Base-by-base conservation (phyloP, 2,329 filamentous ascomycete genomes). In the Pseudogymnoascus sp. region DNA sequence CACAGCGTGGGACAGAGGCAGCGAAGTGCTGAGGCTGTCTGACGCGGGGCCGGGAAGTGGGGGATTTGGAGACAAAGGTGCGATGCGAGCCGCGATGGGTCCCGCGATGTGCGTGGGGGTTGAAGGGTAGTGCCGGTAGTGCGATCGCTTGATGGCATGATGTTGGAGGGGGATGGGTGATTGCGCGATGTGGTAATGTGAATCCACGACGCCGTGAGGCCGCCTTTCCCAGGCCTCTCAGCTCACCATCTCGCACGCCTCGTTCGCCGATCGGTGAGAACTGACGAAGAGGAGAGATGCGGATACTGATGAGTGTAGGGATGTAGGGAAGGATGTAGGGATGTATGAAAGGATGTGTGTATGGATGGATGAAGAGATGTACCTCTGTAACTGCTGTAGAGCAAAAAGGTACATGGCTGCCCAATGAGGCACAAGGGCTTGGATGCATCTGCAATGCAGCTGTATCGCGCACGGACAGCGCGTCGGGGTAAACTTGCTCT, bases 251-350 rank as follows among this genome's bases (percentile, higher is more conserved):
- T 43, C 22, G 41, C 6, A 47, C 22, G 41, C 41, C 22, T 47
- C 41, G 41, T 47, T 47, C 41, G 41, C 41, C 41, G 41, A 47
- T 47, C 41, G 22, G 41, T 47, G 41, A 47, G 41, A 47, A 47
- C 12, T 47, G 41, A 47, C 57, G 58, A 66, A 63, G 37, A 12
- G 35, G n/a, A 20, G 25, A 25, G 18, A 63, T 33, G 18, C 28
- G 61, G 28, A 62, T 58, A 38, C 63, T 25, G 57, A 61, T 39
- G 12, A 59, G 62, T 12, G 63, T 60, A 11, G 64, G 63, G 22
- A 65, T 58, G 7, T 63, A 41, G 33, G 63, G 57, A 30, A 64
- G 63, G 39, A 63, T 67, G n/a, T 62, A 63, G 62, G 58, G 63
- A 43, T 59, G 63, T 28, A 59, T 62, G 60, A 63, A 59, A 30